Evolutionary conservation across 2,329 filamentous ascomycete species (phyloP), one percentile per base, ranked within the genome.

Genomic region (Fusarium anguioides): DNA sequence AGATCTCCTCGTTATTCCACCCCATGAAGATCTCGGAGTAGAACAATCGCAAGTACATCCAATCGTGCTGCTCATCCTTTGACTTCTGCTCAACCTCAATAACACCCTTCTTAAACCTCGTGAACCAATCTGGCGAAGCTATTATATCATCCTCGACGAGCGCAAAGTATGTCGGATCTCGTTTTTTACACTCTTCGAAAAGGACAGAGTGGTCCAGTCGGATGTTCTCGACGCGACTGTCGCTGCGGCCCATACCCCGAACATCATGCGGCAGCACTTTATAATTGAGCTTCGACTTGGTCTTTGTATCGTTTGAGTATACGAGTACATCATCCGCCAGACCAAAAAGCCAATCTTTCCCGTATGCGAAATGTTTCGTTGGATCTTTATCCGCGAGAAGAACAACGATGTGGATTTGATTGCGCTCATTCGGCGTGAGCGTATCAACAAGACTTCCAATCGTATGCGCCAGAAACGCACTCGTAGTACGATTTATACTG

Each of bases 101-200:
- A 2, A 80, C 53, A 2, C 72, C 78, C 21, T 53, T 64, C 10
- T 68, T 66, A n/a, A 77, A 66, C 3, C 73, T 68, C 5, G 58
- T 54, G 46, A 75, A 77, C 78, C 78, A 80, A 52, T 76, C 75
- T 2, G 72, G 71, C 9, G 74, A 72, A 8, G 78, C 75, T 18
- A 80, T 72, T 20, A 78, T 66, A 40, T 80, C 78, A 60, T 80
- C 78, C 52, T 80, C 77, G 35, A 80, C 69, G 8, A 80, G 72
- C 6, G 75, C 77, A 55, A 80, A 77, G 51, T 78, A 80, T 2
- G 69, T 71, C 6, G 76, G 64, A 1, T 71, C 70, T 21, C 68
- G 69, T 39, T 62, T 29, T 21, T 71, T 69, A 29, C 78, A 80
- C 2, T 72, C 45, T 57, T 78, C 76, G 44, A 78, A 70, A 6